These are phyloP conservation scores for Phellinidium pouzarii DNA, from an alignment of 1,284 basidiomycete genomes.

Conservation along the genomic window DNA sequence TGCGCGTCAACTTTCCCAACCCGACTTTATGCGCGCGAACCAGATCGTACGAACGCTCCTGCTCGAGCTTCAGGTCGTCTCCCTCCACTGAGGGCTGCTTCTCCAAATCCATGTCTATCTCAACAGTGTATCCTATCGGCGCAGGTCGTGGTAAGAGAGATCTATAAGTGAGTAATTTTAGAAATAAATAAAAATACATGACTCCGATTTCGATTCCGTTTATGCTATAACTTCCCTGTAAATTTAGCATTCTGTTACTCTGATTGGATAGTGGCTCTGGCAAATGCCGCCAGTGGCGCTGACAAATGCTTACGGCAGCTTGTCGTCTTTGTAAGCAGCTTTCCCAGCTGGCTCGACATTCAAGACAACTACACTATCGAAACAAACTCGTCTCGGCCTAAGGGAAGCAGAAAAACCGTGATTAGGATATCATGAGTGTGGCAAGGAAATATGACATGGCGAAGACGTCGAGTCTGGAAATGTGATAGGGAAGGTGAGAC, in stretches of 20 bases:
- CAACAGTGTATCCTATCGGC: too few species aligned
- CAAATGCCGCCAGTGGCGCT: too few species aligned
- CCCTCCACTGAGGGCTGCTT: not conserved
- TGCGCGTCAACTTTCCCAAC: conserved; percentile 6
- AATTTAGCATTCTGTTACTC: too few species aligned
- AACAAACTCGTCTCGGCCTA: not conserved
- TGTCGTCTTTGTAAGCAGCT: not conserved
- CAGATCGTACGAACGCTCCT: conserved; percentile 7
- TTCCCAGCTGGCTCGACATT: not conserved
- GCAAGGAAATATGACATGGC: not conserved
- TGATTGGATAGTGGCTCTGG: too few species aligned
- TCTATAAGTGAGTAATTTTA: too few species aligned
- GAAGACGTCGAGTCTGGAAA: not conserved
- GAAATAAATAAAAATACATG: too few species aligned
- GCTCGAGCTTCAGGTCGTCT: not conserved
- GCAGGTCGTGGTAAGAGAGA: too few species aligned
- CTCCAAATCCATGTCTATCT: not conserved
- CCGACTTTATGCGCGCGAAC: conserved; percentile 3
- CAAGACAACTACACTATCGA: not conserved
- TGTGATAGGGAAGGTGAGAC: not conserved
- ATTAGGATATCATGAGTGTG: not conserved
- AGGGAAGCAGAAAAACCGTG: not conserved
- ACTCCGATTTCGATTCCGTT: too few species aligned
- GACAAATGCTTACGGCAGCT: too few species aligned
- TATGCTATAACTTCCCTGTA: too few species aligned